Conservation (phyloP, 176 grass and related monocot species). For the Musa beccarii region DNA sequence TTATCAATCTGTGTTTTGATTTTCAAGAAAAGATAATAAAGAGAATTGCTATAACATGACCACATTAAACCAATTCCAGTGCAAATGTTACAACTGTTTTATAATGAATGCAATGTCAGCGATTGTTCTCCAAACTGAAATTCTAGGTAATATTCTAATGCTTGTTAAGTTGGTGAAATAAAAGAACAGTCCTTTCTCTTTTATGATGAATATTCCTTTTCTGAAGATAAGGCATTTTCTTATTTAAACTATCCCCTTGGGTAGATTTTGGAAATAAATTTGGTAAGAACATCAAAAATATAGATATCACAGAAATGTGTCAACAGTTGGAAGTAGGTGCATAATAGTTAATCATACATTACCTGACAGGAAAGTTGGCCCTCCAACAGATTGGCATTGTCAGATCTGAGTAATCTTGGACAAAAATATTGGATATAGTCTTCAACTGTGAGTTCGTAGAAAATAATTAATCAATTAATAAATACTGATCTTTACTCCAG, state of each 20-base stretch:
- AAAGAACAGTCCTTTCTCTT: no score
- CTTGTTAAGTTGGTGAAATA: no score
- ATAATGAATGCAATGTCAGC: no score
- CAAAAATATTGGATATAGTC: conserved; percentile 26
- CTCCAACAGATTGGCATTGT: conserved; percentile 77
- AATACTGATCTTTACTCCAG: neutral
- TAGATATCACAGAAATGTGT: neutral
- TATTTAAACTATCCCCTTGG: no score
- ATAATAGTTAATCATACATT: conserved; percentile 15
- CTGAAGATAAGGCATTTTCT: no score
- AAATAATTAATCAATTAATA: conserved; percentile 5
- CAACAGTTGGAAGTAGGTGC: no score
- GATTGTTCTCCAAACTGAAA: no score
- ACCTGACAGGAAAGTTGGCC: conserved; percentile 71
- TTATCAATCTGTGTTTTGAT: neutral
- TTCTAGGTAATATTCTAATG: no score
- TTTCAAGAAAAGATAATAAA: neutral
- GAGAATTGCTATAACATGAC: neutral
- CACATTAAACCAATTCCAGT: neutral
- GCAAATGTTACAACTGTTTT: no score
- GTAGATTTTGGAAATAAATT: neutral
- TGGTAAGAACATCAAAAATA: neutral
- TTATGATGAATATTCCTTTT: no score
- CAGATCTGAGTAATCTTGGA: conserved; percentile 68
- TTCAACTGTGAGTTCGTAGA: conserved; percentile 44